Evolutionary conservation across 225 moss, liverwort and hornwort species (phyloP).

Genomic region (Pseudisothecium myosuroides): DNA sequence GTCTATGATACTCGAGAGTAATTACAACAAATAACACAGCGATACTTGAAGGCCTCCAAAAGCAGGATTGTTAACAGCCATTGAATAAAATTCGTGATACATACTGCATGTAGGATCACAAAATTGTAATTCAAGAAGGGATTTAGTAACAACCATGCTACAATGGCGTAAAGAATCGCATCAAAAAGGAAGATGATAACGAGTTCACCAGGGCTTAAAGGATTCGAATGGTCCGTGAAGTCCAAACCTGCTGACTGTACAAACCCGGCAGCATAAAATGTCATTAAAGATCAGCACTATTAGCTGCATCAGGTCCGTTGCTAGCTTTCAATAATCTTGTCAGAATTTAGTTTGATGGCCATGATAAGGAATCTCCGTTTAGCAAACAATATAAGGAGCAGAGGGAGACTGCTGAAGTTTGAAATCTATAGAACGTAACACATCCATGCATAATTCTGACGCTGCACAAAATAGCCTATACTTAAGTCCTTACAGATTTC

Average conservation of each 20-base stretch:
- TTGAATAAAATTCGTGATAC: background rate
- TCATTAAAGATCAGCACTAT: background rate
- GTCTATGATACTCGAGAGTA: background rate
- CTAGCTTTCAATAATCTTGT: background rate
- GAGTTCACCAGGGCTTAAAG: slow-evolving; percentile 74
- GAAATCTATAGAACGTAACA: background rate
- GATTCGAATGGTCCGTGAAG: slow-evolving; percentile 58
- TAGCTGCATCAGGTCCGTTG: background rate
- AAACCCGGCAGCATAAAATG: background rate
- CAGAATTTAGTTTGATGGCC: background rate
- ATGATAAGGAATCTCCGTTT: background rate
- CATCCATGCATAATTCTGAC: background rate
- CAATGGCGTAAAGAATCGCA: slow-evolving; percentile 47
- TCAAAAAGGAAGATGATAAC: slow-evolving; percentile 63
- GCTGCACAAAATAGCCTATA: background rate
- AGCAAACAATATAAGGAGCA: background rate
- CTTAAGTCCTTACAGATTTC: background rate
- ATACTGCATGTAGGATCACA: background rate
- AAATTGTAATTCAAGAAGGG: background rate
- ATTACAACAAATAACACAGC: background rate
- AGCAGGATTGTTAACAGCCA: background rate
- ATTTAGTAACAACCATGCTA: slow-evolving; percentile 52
- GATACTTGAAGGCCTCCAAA: background rate
- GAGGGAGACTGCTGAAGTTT: background rate
- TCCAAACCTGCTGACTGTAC: slow-evolving; percentile 30